Conservation (phyloP, 345 rosid genomes). For the Heritiera fomes region DNA sequence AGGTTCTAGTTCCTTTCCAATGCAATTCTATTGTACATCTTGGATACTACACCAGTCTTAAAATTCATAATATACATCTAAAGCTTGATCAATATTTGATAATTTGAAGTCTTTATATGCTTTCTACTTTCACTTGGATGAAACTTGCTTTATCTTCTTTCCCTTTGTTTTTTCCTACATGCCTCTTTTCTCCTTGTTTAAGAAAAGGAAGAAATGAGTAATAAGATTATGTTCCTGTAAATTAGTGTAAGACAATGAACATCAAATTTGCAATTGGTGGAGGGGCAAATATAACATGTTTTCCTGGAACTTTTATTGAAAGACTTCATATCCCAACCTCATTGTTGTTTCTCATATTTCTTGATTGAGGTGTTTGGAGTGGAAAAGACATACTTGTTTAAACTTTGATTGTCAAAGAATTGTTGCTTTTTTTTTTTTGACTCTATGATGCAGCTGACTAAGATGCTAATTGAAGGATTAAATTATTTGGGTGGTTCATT, state of each 20-base stretch:
- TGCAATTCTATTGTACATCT: background rate
- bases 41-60: background rate
- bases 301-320: background rate
- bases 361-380: background rate
- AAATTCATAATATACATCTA: conserved; percentile 6
- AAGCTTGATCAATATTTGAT: background rate
- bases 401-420: background rate
- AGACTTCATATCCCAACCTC: background rate
- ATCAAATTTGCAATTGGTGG: background rate
- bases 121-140: background rate
- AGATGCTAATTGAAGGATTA: background rate
- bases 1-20: conserved; percentile 44
- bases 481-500: background rate
- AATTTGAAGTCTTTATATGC: background rate
- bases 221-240: background rate
- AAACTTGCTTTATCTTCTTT: background rate
- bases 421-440: background rate
- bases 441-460: background rate
- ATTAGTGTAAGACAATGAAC: background rate
- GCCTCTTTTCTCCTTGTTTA: background rate
- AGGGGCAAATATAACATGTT: no score
- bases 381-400: background rate
- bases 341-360: background rate
- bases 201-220: background rate
- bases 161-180: background rate